Evolutionary conservation across 345 rosid species (phyloP), one percentile per base, ranked within the genome.

Genomic region (Toxicodendron radicans): DNA sequence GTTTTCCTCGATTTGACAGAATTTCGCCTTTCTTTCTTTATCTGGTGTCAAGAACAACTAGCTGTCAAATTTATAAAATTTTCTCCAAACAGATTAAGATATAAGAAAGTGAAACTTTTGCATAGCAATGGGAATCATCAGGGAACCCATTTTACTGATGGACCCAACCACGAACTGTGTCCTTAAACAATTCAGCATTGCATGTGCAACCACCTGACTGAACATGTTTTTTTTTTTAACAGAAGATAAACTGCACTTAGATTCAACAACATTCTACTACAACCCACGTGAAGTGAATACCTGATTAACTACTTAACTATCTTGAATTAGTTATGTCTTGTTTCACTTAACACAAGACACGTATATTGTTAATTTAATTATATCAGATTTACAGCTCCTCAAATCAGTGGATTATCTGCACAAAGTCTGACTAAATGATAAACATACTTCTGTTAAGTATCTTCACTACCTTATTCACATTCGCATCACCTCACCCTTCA

Each of bases 151-250:
- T n/a, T 68, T 21, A 35, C 2, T 4, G 0, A 52, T 16, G 74
- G 79, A 59, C 77, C 81, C 84, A 72, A 60, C 41, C 84, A 74
- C 67, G 76, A 72, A 64, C 23, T 1, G 27, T 76, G 81, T 76
- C 66, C 3, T 49, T 38, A 8, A 71, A 64, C 21, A 21, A 10
- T 1, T 59, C 57, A 68, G 71, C 81, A 51, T 4, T 7, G 70
- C 80, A 79, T 68, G 84, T 79, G 88, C 86, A 63, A n/a, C 58
- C 78, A 56, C 73, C 76, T 62, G 72, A 72, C 54, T 16, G 21
- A 8, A 38, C 43, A 49, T 74, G 27, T 45, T 23, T 8, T 9
- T 41, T 74, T 9, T n/a, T 38, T 38, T 38, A 0, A 0, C 53
- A 17, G 48, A 41, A 24, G 16, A 10, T 45, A 3, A 27, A 16